A percentile compares a stretch with the other conserved stretches of the same genome.
These are phyloP conservation scores for Epichloe aotearoae DNA, from an alignment of 2,329 filamentous ascomycete genomes.

Conservation along the genomic window DNA sequence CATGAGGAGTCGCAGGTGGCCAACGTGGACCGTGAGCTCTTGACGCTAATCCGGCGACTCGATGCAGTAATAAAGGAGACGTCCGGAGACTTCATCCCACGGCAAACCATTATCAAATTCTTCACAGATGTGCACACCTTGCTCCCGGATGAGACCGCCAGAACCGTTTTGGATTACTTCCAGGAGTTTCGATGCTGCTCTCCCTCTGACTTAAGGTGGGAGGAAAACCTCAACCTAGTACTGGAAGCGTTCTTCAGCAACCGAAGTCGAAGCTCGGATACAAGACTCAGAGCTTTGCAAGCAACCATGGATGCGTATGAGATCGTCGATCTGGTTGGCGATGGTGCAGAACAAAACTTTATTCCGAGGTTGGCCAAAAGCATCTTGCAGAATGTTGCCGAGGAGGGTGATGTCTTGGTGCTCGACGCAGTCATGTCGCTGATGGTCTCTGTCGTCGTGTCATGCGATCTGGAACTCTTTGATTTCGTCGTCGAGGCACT, in stretches of 20 bases:
- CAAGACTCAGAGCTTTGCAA: slow-evolving; percentile 49
- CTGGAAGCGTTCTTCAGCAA: slow-evolving; percentile 52
- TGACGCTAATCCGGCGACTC: slow-evolving; percentile 32
- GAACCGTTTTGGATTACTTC: slow-evolving; percentile 53
- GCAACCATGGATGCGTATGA: slow-evolving; percentile 46
- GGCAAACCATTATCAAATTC: slow-evolving; percentile 53
- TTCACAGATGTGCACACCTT: slow-evolving; percentile 48
- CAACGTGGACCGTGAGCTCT: slow-evolving; percentile 29
- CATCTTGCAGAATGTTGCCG: slow-evolving; percentile 45
- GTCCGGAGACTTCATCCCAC: slow-evolving; percentile 44
- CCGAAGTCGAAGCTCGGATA: slow-evolving; percentile 42
- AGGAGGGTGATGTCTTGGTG: slow-evolving; percentile 52
- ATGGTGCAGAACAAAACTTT: slow-evolving; percentile 43
- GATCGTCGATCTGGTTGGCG: slow-evolving; percentile 43
- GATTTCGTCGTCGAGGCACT: slow-evolving; percentile 41
- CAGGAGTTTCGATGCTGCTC: slow-evolving; percentile 57
- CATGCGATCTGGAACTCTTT: slow-evolving; percentile 46
- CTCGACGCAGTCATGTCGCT: slow-evolving; percentile 52
- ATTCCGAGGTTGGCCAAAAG: slow-evolving; percentile 46
- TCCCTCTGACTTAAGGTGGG: slow-evolving; percentile 57
- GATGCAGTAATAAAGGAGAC: slow-evolving; percentile 33
- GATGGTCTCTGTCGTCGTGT: slow-evolving; percentile 49
- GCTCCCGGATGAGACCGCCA: slow-evolving; percentile 51
- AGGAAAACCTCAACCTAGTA: slow-evolving; percentile 47
- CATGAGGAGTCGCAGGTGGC: slow-evolving; percentile 22